Percentiles rank a stretch among this genome's conserved stretches.
Conservation (phyloP, 441 rosid genomes). For the Adansonia gregorii region DNA sequence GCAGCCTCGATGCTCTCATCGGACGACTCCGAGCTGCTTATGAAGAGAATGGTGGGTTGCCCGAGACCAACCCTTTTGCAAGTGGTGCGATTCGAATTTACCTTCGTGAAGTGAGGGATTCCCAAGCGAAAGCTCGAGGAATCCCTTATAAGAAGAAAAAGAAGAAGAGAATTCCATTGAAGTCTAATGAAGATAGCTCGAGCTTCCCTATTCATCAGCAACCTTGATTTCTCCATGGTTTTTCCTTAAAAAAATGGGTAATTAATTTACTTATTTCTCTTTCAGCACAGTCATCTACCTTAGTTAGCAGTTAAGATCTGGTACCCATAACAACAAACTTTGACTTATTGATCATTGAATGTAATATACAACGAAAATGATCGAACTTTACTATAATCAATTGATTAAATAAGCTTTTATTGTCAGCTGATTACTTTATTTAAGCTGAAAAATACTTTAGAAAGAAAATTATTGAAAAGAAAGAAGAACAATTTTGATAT, state of each 20-base stretch:
- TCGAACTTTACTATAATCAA: constrained; percentile 33
- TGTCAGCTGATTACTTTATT: neutral
- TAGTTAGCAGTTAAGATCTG: neutral
- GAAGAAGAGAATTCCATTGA: constrained; percentile 28
- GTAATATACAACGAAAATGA: neutral
- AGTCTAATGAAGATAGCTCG: constrained; percentile 36
- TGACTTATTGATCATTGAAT: neutral
- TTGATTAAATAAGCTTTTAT: neutral
- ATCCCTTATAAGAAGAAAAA: constrained; percentile 29
- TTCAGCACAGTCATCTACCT: neutral
- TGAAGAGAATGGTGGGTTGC: constrained; percentile 28
- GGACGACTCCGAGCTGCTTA: constrained; percentile 30
- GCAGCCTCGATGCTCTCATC: constrained; percentile 29
- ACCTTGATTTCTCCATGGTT: constrained; percentile 35
- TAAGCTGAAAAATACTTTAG: neutral
- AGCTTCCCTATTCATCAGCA: constrained; percentile 56
- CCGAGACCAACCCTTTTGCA: constrained; percentile 29
- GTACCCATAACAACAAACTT: neutral
- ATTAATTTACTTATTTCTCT: neutral
- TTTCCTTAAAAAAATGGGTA: neutral
- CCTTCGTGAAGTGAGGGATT: constrained; percentile 32
- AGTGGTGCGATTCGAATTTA: constrained; percentile 25
- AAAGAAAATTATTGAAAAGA: neutral
- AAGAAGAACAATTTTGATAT: neutral
- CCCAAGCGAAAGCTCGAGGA: constrained; percentile 28